These are phyloP conservation scores for Glarea lozoyensis DNA, from an alignment of 495 filamentous ascomycete genomes.

Conservation along the genomic window DNA sequence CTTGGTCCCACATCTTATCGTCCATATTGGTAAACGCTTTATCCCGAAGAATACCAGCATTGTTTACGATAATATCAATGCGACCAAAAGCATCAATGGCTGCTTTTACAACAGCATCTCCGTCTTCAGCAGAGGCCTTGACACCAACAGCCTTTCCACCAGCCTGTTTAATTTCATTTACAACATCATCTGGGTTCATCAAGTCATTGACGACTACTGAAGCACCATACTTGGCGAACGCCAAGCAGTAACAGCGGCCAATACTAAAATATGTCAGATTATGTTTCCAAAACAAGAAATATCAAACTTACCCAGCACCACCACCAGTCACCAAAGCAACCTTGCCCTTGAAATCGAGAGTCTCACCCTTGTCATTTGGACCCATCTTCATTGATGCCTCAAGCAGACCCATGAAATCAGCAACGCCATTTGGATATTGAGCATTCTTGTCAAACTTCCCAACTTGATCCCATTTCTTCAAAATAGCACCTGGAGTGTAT, in stretches of 20 bases:
- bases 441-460: conserved; percentile 81
- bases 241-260: conserved; percentile 84
- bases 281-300: too few relatives aligned
- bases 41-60: conserved; percentile 93
- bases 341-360: conserved; percentile 79
- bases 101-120: conserved; percentile 82
- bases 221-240: conserved; percentile 85
- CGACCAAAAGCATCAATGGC: conserved; percentile 93
- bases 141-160: conserved; percentile 89
- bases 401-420: conserved; percentile 80
- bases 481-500: conserved; percentile 80
- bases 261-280: conserved; percentile 58
- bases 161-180: conserved; percentile 81
- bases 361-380: conserved; percentile 64
- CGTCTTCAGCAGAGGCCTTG: conserved; percentile 92
- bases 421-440: conserved; percentile 75
- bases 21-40: conserved; percentile 98
- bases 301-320: conserved; percentile 65
- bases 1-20: conserved; percentile 86
- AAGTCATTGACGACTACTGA: conserved; percentile 93
- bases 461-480: conserved; percentile 82
- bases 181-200: conserved; percentile 83
- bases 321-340: conserved; percentile 91
- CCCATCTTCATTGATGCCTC: conserved; percentile 77
- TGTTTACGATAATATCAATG: conserved; percentile 92